phyloP scores from a whole-genome alignment of 192 early-diverging fungal genomes.

The Entomortierella parvispora region DNA sequence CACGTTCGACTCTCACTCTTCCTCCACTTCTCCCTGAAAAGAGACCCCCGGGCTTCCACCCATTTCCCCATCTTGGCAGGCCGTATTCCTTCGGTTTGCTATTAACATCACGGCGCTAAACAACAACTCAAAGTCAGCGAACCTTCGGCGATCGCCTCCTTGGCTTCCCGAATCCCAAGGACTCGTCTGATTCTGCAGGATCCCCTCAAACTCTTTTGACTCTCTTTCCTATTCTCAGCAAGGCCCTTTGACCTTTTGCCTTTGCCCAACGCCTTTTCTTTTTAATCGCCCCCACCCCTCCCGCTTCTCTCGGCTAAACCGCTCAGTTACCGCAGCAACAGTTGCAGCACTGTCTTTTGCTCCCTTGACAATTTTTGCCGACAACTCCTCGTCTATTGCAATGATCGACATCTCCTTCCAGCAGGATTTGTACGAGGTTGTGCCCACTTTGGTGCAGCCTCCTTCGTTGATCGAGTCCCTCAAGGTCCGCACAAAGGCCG shows the following conservation, averaged over 20 bases:
- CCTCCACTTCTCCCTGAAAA: not conserved
- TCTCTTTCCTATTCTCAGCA: not conserved
- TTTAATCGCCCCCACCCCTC: not conserved
- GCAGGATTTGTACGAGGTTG: constrained; percentile 36
- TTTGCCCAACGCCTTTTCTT: too few relatives aligned
- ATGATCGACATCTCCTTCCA: constrained; percentile 50
- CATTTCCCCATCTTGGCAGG: constrained; percentile 31
- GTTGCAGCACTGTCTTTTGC: not conserved
- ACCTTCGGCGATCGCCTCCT: constrained; percentile 53
- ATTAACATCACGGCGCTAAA: constrained; percentile 53
- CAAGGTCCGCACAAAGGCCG: constrained; percentile 21
- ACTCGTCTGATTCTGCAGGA: constrained; percentile 31
- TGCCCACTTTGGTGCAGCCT: constrained; percentile 30
- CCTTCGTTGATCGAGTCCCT: constrained; percentile 25
- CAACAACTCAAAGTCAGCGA: constrained; percentile 14
- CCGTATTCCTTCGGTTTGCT: constrained; percentile 45
- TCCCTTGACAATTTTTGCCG: not conserved
- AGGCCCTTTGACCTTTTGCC: constrained; percentile 3
- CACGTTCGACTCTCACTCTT: not conserved
- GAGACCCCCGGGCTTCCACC: constrained; percentile 35
- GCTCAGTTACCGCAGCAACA: not conserved
- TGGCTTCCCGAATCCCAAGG: constrained; percentile 48
- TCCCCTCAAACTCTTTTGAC: not conserved
- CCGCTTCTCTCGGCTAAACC: constrained; percentile 1
- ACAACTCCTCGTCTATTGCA: not conserved